These are phyloP conservation scores for Cladosporium sp. DNA, from an alignment of 2,329 filamentous ascomycete genomes.

Conservation along the genomic window DNA sequence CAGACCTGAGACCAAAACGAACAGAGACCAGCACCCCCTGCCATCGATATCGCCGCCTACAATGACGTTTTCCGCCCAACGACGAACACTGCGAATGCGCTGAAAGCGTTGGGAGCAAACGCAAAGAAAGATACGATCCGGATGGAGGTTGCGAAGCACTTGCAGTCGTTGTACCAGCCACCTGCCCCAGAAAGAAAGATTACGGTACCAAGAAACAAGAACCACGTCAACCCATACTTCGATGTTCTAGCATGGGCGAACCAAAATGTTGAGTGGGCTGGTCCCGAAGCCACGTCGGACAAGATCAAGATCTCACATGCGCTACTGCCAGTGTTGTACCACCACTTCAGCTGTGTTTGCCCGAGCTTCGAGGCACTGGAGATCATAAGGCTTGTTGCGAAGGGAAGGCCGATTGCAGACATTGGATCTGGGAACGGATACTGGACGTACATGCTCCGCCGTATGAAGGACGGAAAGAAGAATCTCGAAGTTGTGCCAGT, in stretches of 20 bases:
- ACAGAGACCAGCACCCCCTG: conserved; percentile 49
- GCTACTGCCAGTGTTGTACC: conserved; percentile 71
- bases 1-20: conserved; percentile 19
- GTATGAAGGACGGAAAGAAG: conserved; percentile 50
- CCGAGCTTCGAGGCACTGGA: conserved; percentile 67
- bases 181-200: conserved; percentile 41
- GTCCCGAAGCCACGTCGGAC: conserved; percentile 56
- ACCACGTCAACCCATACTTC: conserved; percentile 63
- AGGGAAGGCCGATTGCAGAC: conserved; percentile 59
- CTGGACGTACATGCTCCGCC: conserved; percentile 70
- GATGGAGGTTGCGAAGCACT: conserved; percentile 55
- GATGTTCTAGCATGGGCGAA: conserved; percentile 68
- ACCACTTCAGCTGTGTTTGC: conserved; percentile 74
- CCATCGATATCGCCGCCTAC: conserved; percentile 65
- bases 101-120: conserved; percentile 64
- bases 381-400: conserved; percentile 58
- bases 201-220: conserved; percentile 44
- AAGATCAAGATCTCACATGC: conserved; percentile 62
- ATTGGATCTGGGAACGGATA: conserved; percentile 73
- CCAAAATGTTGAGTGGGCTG: conserved; percentile 64
- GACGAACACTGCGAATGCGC: conserved; percentile 60
- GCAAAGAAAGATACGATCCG: conserved; percentile 66
- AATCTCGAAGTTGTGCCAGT: conserved; percentile 55
- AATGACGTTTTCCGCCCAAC: conserved; percentile 64
- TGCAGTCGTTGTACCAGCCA: conserved; percentile 55